phyloP scores from a whole-genome alignment of 2,329 filamentous ascomycete genomes.

The Capronia coronata region DNA sequence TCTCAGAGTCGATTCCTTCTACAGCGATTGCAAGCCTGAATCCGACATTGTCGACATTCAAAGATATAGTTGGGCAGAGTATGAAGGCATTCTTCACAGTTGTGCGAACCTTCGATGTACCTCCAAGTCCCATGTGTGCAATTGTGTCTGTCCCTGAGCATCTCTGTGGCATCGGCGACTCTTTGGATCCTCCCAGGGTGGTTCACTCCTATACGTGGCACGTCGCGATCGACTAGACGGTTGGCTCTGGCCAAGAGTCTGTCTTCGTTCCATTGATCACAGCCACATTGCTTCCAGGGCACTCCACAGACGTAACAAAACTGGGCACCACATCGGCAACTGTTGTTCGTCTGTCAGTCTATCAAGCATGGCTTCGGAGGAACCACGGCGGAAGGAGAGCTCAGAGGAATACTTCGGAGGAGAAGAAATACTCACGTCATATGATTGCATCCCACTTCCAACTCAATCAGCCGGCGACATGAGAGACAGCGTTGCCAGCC shows the following conservation, averaged over 20 bases:
- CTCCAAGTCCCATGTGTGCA: constrained; percentile 20
- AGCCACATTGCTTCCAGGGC: constrained; percentile 31
- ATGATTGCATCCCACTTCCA: constrained; percentile 33
- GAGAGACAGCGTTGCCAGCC: constrained; percentile 71
- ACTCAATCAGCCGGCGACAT: constrained; percentile 52
- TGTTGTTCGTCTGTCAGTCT: constrained; percentile 5
- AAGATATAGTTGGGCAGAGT: constrained; percentile 20
- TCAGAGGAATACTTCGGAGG: too few species aligned
- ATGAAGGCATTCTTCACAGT: constrained; percentile 21
- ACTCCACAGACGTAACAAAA: constrained; percentile 33
- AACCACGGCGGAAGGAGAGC: background rate
- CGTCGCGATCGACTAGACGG: constrained; percentile 17
- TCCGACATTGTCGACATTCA: constrained; percentile 19
- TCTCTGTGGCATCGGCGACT: constrained; percentile 10
- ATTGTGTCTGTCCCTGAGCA: constrained; percentile 20
- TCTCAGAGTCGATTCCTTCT: constrained; percentile 16
- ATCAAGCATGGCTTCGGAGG: too few species aligned
- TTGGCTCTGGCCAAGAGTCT: constrained; percentile 24
- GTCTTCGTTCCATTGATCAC: constrained; percentile 30
- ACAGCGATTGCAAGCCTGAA: constrained; percentile 19
- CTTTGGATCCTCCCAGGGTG: background rate
- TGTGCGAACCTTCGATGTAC: constrained; percentile 3
- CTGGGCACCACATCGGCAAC: constrained; percentile 31
- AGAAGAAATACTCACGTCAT: constrained; percentile 31
- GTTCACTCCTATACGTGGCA: constrained; percentile 8